These are phyloP conservation scores for Peronosclerospora sorghi DNA, from an alignment of 352 stramenopile genomes.

Conservation along the genomic window DNA sequence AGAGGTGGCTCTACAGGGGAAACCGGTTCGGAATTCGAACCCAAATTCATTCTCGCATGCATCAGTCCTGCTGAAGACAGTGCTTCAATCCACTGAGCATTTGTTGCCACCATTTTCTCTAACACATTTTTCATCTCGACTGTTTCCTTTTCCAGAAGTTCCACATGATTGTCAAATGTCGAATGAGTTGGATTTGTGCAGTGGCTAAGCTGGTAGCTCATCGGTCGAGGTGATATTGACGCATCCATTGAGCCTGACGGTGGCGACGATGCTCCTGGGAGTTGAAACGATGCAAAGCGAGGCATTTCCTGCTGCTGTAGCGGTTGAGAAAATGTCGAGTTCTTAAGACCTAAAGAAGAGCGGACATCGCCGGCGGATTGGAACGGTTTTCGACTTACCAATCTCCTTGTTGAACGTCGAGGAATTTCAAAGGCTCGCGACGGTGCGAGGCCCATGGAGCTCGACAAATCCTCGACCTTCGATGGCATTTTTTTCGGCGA, in stretches of 20 bases:
- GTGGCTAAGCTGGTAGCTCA: conserved; percentile 27
- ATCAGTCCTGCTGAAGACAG: conserved; percentile 23
- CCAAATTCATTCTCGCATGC: conserved; percentile 8
- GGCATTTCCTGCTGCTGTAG: conserved; percentile 10
- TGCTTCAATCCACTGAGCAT: conserved; percentile 59
- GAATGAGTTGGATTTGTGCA: conserved; percentile 25
- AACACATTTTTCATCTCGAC: conserved; percentile 52
- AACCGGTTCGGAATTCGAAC: conserved; percentile 16
- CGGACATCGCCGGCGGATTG: conserved; percentile 21
- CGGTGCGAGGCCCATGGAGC: conserved; percentile 11
- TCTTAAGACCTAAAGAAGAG: conserved; percentile 10
- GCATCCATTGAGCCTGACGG: conserved; percentile 10
- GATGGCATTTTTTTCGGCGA: conserved; percentile 23
- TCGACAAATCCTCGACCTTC: conserved; percentile 16
- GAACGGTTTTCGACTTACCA: conserved; percentile 14
- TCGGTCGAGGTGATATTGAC: conserved; percentile 13
- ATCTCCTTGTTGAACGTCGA: conserved; percentile 9
- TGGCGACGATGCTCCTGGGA: conserved; percentile 6
- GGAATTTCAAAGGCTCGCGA: conserved; percentile 7
- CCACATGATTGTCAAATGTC: conserved; percentile 53
- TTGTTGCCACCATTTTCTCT: conserved; percentile 62
- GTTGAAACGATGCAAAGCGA: conserved; percentile 17
- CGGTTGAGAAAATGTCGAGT: conserved; percentile 7
- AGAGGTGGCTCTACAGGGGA: conserved; percentile 10
- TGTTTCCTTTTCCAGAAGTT: conserved; percentile 59